Evolutionary conservation across 106 monocot genomes (phyloP).

Genomic region (Dendrobium nobile): DNA sequence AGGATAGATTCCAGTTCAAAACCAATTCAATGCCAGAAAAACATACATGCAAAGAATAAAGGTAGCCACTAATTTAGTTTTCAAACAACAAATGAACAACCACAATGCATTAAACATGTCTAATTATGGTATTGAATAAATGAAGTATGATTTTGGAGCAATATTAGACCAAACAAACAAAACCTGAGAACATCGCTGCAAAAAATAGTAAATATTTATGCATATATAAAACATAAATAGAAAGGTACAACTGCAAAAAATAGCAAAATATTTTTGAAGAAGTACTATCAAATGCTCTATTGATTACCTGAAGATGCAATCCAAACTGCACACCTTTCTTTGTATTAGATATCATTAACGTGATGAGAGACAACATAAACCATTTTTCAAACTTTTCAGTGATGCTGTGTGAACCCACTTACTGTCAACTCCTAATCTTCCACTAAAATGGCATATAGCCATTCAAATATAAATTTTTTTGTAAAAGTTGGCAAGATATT

Average conservation of each 20-base stretch:
- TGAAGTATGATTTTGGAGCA: neutral
- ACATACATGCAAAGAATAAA: neutral
- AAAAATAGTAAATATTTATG: no score
- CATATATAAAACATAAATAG: no score
- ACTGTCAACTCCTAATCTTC: neutral
- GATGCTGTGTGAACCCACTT: neutral
- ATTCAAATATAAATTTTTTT: neutral
- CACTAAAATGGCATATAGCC: neutral
- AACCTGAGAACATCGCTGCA: neutral
- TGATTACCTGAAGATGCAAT: neutral
- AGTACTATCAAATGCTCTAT: neutral
- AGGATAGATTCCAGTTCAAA: neutral
- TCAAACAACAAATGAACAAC: neutral
- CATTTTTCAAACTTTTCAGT: neutral
- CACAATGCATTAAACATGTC: neutral
- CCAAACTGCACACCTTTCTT: neutral
- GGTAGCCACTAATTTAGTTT: neutral
- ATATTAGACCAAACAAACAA: neutral
- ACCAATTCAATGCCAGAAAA: neutral
- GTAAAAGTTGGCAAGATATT: neutral
- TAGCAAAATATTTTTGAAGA: neutral
- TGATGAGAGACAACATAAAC: no score
- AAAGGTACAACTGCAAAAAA: neutral
- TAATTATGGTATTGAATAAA: neutral
- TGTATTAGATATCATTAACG: neutral